Evolutionary conservation across 2,329 filamentous ascomycete species (phyloP), one percentile per base, ranked within the genome.

Genomic region (Aspergillus brunneoviolaceus): DNA sequence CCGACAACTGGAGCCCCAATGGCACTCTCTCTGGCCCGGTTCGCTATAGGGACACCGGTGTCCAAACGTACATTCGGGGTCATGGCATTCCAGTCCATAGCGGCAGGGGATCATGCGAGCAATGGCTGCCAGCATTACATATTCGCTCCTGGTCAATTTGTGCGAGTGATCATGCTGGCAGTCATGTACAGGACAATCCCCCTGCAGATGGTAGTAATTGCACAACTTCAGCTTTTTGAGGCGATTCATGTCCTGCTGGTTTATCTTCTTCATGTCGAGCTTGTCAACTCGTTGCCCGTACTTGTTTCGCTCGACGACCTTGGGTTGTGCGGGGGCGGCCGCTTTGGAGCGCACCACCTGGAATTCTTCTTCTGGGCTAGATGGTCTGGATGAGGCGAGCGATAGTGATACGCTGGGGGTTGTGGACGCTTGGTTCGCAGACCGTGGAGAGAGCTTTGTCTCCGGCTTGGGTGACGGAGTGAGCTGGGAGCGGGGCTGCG

Each of bases 221-320:
- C 86, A 88, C 60, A 87, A 73, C 69, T 88, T 87, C 63, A 87
- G 72, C 71, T 83, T 84, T 74, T 87, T 87, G 65, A 88, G 74
- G 21, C 84, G 81, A 65, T 83, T 82, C 51, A 87, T 77, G 61
- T 86, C 84, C 19, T 84, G 78, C 60, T 83, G 76, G 52, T 78
- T 77, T 74, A 78, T 86, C 73, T 71, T 81, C 80, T 73, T 81
- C 73, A 72, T 79, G 68, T 70, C 79, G 65, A 72, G 78, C 66
- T 74, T 74, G 67, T 88, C 86, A 58, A 88, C 79, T 58, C 86
- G 84, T 67, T 87, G 84, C 42, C 84, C 85, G 60, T 77, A 75
- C 60, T 82, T 83, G 72, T 88, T 88, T 62, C 84, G 82, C 50
- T 81, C 77, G 58, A 87, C 81, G 14, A 64, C 62, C 23, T 72